A percentile compares a stretch with the other conserved stretches of the same genome.
Conservation (phyloP, 2,329 filamentous ascomycete species). For the Lojkania enalia region DNA sequence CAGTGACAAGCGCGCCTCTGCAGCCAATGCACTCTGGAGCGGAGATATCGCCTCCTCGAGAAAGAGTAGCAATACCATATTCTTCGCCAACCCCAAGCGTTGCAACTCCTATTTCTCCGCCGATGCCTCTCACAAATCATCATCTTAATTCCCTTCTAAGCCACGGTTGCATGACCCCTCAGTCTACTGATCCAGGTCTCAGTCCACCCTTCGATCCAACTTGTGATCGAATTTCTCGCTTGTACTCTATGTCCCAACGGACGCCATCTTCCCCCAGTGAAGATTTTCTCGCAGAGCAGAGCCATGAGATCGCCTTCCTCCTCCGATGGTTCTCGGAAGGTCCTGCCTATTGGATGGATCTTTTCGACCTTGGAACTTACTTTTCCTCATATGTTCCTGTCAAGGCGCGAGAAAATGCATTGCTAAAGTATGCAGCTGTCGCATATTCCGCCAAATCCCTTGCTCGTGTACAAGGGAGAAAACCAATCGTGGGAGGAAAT, state of each 20-base stretch:
- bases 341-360: constrained; percentile 63
- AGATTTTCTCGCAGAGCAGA: constrained; percentile 37
- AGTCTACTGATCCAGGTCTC: constrained; percentile 41
- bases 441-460: constrained; percentile 66
- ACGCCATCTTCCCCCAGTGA: constrained; percentile 25
- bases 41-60: constrained; percentile 30
- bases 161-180: constrained; percentile 33
- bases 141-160: constrained; percentile 60
- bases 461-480: constrained; percentile 57
- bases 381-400: constrained; percentile 64
- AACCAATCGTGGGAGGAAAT: constrained; percentile 55
- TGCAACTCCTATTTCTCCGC: constrained; percentile 46
- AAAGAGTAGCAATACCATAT: constrained; percentile 25
- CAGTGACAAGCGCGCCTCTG: constrained; percentile 48
- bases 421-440: constrained; percentile 59
- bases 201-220: constrained; percentile 29
- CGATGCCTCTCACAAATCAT: constrained; percentile 50
- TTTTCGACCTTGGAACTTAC: constrained; percentile 60
- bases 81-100: constrained; percentile 35
- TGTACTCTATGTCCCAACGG: constrained; percentile 26
- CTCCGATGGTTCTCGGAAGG: constrained; percentile 63
- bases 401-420: constrained; percentile 55
- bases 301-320: constrained; percentile 63
- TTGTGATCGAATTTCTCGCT: constrained; percentile 30
- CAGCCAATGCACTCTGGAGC: constrained; percentile 31